phyloP scores from a whole-genome alignment of 2,329 filamentous ascomycete genomes.

The Alternaria ventricosa region DNA sequence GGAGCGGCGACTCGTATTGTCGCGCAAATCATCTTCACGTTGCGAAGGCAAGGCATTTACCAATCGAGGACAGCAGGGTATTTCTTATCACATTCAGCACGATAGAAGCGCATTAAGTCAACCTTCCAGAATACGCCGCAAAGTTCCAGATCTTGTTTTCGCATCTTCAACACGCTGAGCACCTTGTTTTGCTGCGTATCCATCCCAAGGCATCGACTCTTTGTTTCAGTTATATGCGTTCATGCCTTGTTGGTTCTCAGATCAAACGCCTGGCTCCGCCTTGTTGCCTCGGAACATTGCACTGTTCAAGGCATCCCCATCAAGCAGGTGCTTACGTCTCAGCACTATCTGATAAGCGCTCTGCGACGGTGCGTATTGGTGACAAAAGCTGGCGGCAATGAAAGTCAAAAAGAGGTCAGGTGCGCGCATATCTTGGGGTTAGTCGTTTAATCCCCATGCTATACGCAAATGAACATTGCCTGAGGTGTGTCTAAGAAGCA shows the following conservation, averaged over 20 bases:
- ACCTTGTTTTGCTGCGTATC: neutral
- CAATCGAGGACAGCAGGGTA: neutral
- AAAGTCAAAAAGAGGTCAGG: neutral
- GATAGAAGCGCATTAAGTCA: neutral
- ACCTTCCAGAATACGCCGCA: neutral
- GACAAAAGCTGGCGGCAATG: neutral
- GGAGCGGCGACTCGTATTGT: neutral
- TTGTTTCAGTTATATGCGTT: constrained; percentile 2
- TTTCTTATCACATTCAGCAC: neutral
- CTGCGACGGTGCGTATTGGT: neutral
- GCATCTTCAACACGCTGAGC: neutral
- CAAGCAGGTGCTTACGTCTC: neutral
- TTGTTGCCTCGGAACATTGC: constrained; percentile 2
- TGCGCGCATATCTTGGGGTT: neutral
- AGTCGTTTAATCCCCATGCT: neutral
- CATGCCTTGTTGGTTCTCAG: neutral
- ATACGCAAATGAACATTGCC: neutral
- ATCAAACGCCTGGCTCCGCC: neutral
- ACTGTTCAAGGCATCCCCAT: neutral
- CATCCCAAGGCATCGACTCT: neutral
- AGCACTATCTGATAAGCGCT: neutral
- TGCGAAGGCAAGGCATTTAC: neutral
- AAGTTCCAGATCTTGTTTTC: constrained; percentile 2
- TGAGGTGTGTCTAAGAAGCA: neutral
- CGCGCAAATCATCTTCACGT: neutral